Conservation (phyloP, 179 eudicot genomes). For the Pouteria campechiana region DNA sequence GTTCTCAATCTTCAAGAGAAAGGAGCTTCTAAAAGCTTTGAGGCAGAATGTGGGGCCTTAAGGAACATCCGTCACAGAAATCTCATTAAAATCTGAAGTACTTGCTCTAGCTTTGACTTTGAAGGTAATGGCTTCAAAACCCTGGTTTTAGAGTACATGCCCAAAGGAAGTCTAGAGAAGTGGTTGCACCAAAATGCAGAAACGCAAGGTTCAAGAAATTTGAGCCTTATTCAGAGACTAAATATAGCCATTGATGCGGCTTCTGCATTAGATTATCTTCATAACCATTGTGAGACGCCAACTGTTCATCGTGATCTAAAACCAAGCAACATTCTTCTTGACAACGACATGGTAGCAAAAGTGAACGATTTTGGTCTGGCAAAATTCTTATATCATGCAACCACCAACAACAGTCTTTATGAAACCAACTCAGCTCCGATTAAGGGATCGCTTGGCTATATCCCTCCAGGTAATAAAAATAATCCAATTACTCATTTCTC, state of each 20-base stretch:
- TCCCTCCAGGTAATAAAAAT: too few relatives aligned
- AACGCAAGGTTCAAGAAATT: neutral
- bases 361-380: constrained; percentile 6
- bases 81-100: constrained; percentile 6
- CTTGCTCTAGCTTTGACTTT: constrained; percentile 2
- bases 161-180: constrained; percentile 10
- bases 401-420: neutral
- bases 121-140: constrained; percentile 1
- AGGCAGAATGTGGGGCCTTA: constrained; percentile 5
- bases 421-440: neutral
- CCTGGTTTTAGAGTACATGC: constrained; percentile 5
- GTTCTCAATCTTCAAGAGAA: constrained; percentile 11
- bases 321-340: constrained; percentile 7
- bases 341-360: constrained; percentile 1
- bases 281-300: neutral
- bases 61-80: constrained; percentile 7
- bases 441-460: too few relatives aligned
- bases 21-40: constrained; percentile 1
- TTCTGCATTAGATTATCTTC: constrained; percentile 10
- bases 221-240: neutral
- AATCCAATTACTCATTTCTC: too few relatives aligned
- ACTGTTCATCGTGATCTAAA: constrained; percentile 4
- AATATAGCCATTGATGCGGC: constrained; percentile 9
- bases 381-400: neutral
- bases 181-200: constrained; percentile 5